phyloP scores from a whole-genome alignment of 139 green algal genomes.

The Chlamydomonas sp. region DNA sequence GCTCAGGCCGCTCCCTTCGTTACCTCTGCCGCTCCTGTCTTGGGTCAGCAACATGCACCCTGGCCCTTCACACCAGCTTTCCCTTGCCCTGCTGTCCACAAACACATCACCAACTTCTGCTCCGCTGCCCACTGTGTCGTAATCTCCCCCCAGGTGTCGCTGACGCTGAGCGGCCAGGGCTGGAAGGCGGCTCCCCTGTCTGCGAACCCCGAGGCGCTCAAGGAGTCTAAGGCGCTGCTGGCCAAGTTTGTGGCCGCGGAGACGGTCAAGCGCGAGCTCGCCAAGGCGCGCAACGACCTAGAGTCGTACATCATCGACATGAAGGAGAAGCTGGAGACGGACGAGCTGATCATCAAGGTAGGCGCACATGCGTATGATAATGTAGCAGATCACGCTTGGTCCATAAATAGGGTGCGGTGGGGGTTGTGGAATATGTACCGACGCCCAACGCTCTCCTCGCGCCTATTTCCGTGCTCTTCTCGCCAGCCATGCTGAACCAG shows the following conservation, averaged over 20 bases:
- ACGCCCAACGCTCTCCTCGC: background rate
- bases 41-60: no score
- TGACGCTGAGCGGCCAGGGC: constrained; percentile 28
- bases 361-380: background rate
- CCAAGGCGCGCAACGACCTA: constrained; percentile 87
- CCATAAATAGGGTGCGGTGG: no score
- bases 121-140: no score
- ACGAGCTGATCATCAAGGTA: constrained; percentile 66
- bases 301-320: constrained; percentile 93
- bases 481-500: background rate
- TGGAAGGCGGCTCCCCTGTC: constrained; percentile 26
- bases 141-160: constrained; percentile 27
- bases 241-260: constrained; percentile 57
- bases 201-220: background rate
- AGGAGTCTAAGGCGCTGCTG: background rate
- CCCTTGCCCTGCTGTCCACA: no score
- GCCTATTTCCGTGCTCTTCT: background rate
- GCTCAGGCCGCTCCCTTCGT: no score
- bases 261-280: constrained; percentile 64
- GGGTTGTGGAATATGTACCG: background rate
- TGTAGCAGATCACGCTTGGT: no score
- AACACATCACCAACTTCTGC: no score
- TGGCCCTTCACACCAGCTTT: no score
- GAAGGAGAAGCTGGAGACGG: constrained; percentile 63
- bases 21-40: no score